These are phyloP conservation scores for Adansonia rubrostipa DNA, from an alignment of 441 rosid species.

Conservation along the genomic window DNA sequence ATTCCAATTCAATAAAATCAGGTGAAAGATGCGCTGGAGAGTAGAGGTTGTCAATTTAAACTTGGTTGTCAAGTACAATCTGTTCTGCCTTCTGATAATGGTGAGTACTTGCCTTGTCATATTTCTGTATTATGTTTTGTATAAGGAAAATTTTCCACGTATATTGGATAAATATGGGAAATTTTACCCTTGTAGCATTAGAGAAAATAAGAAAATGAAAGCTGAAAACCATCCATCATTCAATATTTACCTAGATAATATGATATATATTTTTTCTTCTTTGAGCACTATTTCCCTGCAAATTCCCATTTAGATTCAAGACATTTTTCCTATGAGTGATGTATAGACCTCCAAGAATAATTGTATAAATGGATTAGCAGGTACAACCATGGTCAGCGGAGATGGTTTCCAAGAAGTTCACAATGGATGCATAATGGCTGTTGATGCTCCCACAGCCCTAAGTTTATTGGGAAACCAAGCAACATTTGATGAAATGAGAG, in stretches of 20 bases:
- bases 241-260: neutral
- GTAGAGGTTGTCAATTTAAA: constrained; percentile 65
- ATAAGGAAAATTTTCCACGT: neutral
- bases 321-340: neutral
- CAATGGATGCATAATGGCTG: constrained; percentile 57
- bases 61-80: constrained; percentile 56
- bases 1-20: constrained; percentile 29
- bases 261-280: neutral
- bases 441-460: constrained; percentile 77
- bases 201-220: neutral
- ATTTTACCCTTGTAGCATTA: neutral
- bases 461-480: constrained; percentile 62
- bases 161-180: neutral
- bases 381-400: constrained; percentile 46
- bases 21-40: constrained; percentile 64
- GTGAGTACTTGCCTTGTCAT: constrained; percentile 33
- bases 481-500: constrained; percentile 71
- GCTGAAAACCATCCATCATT: neutral
- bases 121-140: neutral
- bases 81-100: constrained; percentile 48
- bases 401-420: constrained; percentile 59
- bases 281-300: neutral
- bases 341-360: neutral
- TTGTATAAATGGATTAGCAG: constrained; percentile 27
- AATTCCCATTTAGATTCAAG: neutral